Evolutionary conservation across 2,329 filamentous ascomycete genomes (phyloP), one percentile per base, ranked within the genome.

Genomic region (Alternaria solani): DNA sequence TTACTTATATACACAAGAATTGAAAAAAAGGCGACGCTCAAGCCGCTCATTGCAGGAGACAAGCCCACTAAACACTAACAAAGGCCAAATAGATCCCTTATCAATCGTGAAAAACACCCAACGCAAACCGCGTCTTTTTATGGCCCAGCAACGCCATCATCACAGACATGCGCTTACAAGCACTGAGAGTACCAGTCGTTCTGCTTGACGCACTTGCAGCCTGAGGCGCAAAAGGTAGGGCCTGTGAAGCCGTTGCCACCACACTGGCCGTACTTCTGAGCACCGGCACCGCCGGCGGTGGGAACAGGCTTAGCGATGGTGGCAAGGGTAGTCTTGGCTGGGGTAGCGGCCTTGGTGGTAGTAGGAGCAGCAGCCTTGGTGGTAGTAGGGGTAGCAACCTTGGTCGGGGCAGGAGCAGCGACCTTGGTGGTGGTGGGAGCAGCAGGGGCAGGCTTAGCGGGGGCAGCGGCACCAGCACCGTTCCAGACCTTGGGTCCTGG

Each of bases 161-260:
- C n/a, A 11, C n/a, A 30, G 44, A 28, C 25, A 30, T 23, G 23
- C 12, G 32, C 53, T 39, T 71, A 75, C 30, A 75, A 53, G 69
- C 83, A 84, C 76, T 84, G 82, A 28, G 68, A 79, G 75, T 84
- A 84, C 69, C 80, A 84, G 7, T 75, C 69, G 74, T 84, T 84
- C 56, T 67, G 68, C 25, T 70, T 66, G 34, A 72, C 72, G 73
- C 82, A 84, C 7, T 71, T 73, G 25, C 61, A 63, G 30, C 82
- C 82, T 28, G 72, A 58, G 6, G 73, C 77, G 55, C 82, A 84
- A 12, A 61, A 54, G 4, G 76, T 81, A 5, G 79, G 48, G 18
- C 82, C 83, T 1, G 68, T 78, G 66, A 71, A 83, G 52, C 75
- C 76, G 11, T 70, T 69, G 18, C 82, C 83, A 67, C 82, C 83